These are phyloP conservation scores for Pleurotus tuoliensis DNA, from an alignment of 768 basidiomycete genomes.

Conservation along the genomic window DNA sequence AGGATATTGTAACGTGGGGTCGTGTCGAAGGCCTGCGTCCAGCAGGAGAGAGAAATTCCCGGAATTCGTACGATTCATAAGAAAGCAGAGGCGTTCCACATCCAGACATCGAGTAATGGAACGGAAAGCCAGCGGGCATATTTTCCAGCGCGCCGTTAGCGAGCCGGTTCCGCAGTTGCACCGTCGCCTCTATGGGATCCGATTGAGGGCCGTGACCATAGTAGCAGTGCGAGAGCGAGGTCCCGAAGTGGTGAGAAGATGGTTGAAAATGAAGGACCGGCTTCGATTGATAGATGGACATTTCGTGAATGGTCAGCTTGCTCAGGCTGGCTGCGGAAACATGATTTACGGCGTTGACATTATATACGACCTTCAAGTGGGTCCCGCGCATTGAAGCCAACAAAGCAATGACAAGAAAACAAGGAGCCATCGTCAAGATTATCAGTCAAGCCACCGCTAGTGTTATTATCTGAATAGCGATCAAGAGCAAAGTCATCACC, in stretches of 20 bases:
- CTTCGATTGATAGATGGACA: conserved; percentile 6
- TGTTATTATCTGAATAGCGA: conserved; percentile 4
- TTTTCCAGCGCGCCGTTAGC: conserved; percentile 24
- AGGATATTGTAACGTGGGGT: conserved; percentile 23
- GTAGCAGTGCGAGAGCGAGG: neutral
- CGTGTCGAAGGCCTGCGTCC: conserved; percentile 16
- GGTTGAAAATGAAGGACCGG: conserved; percentile 5
- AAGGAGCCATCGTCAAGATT: conserved; percentile 3
- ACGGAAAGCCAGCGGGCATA: conserved; percentile 34
- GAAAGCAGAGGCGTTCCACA: conserved; percentile 20
- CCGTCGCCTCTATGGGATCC: conserved; percentile 18
- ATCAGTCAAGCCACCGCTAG: neutral
- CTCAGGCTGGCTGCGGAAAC: conserved; percentile 7
- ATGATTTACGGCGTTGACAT: neutral
- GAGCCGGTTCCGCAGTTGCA: conserved; percentile 27
- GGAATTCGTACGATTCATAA: conserved; percentile 33
- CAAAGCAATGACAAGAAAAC: conserved; percentile 4
- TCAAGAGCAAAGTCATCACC: neutral
- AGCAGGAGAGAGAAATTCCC: conserved; percentile 19
- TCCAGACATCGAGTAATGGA: conserved; percentile 22
- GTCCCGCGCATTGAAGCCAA: conserved; percentile 4
- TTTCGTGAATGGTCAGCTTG: conserved; percentile 1
- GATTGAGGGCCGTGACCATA: neutral
- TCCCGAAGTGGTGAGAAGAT: conserved; percentile 2
- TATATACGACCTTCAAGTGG: conserved; percentile 6